Conservation (phyloP, 805 yeast genomes). For the Saturnispora ahearnii region DNA sequence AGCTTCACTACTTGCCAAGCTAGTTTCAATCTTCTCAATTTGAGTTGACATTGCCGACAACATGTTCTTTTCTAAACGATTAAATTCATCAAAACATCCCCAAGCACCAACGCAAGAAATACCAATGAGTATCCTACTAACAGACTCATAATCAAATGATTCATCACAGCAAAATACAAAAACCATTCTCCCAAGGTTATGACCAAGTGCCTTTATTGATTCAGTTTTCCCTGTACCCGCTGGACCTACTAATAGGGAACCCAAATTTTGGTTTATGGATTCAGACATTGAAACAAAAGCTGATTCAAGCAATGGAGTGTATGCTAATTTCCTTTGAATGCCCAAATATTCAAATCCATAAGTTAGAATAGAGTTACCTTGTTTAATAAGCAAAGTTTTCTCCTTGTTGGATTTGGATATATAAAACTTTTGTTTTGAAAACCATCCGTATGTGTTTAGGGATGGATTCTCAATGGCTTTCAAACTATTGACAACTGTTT, state of each 20-base stretch:
- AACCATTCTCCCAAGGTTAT: constrained; percentile 69
- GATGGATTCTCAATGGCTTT: not conserved
- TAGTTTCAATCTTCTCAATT: constrained; percentile 60
- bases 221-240: constrained; percentile 98
- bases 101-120: constrained; percentile 78
- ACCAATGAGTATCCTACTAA: constrained; percentile 71
- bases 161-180: constrained; percentile 90
- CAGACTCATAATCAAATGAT: constrained; percentile 69
- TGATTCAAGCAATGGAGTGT: constrained; percentile 61
- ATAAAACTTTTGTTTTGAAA: constrained; percentile 43
- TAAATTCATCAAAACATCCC: constrained; percentile 96
- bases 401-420: constrained; percentile 22
- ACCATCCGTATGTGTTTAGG: constrained; percentile 35
- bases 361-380: constrained; percentile 38
- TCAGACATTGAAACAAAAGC: constrained; percentile 64
- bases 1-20: constrained; percentile 25
- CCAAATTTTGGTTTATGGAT: constrained; percentile 62
- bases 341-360: constrained; percentile 87
- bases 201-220: constrained; percentile 75
- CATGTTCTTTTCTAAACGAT: constrained; percentile 60
- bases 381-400: constrained; percentile 35
- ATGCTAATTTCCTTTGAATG: constrained; percentile 59
- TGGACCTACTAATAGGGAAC: constrained; percentile 93
- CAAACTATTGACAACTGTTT: constrained; percentile 27
- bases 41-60: constrained; percentile 81